Percentiles rank a stretch among this genome's conserved stretches.
Conservation (phyloP, 2,329 filamentous ascomycete genomes). For the Beauveria sp. region DNA sequence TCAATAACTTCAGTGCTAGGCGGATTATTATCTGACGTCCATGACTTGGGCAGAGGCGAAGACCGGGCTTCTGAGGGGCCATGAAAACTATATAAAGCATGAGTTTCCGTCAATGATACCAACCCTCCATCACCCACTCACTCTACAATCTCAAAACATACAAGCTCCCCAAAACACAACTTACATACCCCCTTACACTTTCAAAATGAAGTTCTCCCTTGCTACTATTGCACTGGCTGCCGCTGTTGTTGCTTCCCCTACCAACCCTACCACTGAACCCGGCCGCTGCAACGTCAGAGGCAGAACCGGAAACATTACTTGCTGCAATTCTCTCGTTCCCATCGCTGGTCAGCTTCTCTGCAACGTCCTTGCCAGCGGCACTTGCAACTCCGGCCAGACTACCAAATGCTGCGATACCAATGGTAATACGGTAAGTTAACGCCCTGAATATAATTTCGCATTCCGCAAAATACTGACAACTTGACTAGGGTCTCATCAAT, state of each 20-base stretch:
- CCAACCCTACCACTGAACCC: neutral
- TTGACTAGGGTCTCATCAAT: neutral
- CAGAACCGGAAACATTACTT: neutral
- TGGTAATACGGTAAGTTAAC: neutral
- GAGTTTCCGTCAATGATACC: neutral
- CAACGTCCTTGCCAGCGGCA: neutral
- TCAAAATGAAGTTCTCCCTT: slow-evolving; percentile 7
- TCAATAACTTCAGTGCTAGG: neutral
- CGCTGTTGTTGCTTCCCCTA: neutral
- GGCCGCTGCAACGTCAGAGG: neutral
- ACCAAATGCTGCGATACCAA: neutral
- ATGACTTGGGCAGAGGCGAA: too few relatives aligned
- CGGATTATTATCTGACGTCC: neutral
- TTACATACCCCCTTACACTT: neutral
- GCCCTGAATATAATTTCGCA: neutral
- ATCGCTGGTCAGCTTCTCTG: neutral
- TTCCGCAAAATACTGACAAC: neutral
- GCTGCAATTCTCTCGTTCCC: slow-evolving; percentile 7
- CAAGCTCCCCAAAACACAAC: neutral
- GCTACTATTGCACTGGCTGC: neutral
- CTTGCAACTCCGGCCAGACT: neutral
- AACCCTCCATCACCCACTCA: neutral
- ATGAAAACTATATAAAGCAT: neutral
- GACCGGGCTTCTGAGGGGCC: too few relatives aligned
- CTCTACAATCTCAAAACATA: neutral